Percentiles rank a stretch among this genome's conserved stretches.
Evolutionary conservation across 2,329 filamentous ascomycete genomes (phyloP).

Genomic region (Aspergillus ustus): DNA sequence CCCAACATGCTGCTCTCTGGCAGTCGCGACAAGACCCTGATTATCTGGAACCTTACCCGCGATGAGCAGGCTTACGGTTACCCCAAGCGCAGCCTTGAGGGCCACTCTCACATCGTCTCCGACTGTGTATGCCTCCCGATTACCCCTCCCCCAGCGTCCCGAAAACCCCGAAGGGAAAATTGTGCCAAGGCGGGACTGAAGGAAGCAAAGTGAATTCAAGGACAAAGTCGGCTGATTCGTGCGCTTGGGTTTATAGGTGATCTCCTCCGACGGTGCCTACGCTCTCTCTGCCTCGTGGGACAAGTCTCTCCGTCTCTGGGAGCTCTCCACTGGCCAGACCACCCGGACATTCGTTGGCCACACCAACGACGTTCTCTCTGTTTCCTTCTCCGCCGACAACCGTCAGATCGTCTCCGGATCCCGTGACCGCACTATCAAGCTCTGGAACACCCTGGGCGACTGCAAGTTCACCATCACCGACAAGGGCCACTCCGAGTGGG

Average conservation of each 20-base stretch:
- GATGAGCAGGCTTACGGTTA: slow-evolving; percentile 98
- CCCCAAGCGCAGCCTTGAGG: slow-evolving; percentile 98
- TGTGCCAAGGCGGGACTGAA: background rate
- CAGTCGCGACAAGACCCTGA: slow-evolving; percentile 97
- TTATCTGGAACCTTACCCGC: slow-evolving; percentile 99
- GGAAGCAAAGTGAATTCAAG: slow-evolving; percentile 13
- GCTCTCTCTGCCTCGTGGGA: slow-evolving; percentile 99
- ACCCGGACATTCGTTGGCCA: slow-evolving; percentile 98
- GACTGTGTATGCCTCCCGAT: slow-evolving; percentile 82
- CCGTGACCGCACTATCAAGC: slow-evolving; percentile 98
- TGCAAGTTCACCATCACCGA: slow-evolving; percentile 99
- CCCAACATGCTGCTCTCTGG: slow-evolving; percentile 99
- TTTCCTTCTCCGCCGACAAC: slow-evolving; percentile 99
- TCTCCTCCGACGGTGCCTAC: slow-evolving; percentile 99
- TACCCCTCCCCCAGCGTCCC: slow-evolving; percentile 15
- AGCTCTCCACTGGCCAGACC: slow-evolving; percentile 95
- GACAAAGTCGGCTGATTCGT: slow-evolving; percentile 34
- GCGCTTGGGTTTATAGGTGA: slow-evolving; percentile 67
- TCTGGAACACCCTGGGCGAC: slow-evolving; percentile 99
- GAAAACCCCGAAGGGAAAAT: slow-evolving; percentile 6
- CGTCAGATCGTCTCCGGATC: slow-evolving; percentile 99
- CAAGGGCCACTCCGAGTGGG: slow-evolving; percentile 99
- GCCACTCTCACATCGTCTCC: slow-evolving; percentile 99
- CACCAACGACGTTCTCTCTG: slow-evolving; percentile 99
- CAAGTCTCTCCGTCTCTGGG: slow-evolving; percentile 99